Evolutionary conservation across 345 rosid genomes (phyloP), one percentile per base, ranked within the genome.

Genomic region (Aquilaria yunnanensis): DNA sequence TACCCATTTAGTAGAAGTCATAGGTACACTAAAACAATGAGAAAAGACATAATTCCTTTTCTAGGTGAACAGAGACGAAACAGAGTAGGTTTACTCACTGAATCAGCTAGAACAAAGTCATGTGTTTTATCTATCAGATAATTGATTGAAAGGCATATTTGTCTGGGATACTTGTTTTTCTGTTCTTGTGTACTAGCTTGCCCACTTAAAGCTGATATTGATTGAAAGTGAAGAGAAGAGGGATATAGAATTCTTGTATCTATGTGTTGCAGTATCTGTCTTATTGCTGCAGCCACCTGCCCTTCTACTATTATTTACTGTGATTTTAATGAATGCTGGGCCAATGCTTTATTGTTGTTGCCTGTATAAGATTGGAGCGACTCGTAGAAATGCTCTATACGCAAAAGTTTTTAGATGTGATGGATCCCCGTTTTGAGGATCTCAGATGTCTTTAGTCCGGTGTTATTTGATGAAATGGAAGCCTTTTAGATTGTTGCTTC

Each of bases 61-160:
- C 14, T 0, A 6, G n/a, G 31, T 37, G 60, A 57, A 33, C 30
- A 4, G 60, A 58, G 12, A 37, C 14, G 45, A 48, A 60, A 10
- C 32, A 41, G 13, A 37, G 61, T 50, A 23, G 13, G 53, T 41
- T 43, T 31, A 13, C 13, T 3, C 8, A 14, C 32, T 49, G 55
- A n/a, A 49, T 48, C 32, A 47, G 53, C 61, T 48, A 13, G 47
- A 57, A 29, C 29, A 31, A 60, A 47, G 29, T 29, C 29, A 9
- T 57, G 45, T n/a, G 3, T n/a, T 16, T 57, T 57, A 12, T 9
- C 64, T 32, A 12, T 49, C n/a, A n/a, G 14, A 31, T 3, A 10
- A 14, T 10, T 57, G 61, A 57, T 57, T 57, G 61, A 57, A 57
- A 59, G 30, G 51, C 51, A 43, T 23, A 6, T 12, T 46, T 59